These are phyloP conservation scores for Ziziphus jujuba DNA, from an alignment of 306 rosid species.

Conservation along the genomic window DNA sequence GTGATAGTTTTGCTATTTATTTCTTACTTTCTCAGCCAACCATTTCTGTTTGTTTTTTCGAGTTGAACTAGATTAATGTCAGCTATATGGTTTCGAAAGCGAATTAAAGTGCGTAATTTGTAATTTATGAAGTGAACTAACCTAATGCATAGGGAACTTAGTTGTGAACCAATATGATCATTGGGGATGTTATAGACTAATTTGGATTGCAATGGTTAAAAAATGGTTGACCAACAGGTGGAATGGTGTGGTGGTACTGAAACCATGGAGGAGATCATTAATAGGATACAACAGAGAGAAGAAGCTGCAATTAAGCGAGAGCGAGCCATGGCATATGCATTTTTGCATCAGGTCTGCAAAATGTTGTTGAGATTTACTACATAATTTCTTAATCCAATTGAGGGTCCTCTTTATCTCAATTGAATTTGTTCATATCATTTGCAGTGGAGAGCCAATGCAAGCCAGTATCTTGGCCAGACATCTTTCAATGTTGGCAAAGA, in stretches of 20 bases:
- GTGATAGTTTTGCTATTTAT: too few relatives aligned
- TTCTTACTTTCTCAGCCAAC: too few relatives aligned
- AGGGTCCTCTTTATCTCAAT: neutral
- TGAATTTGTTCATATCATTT: constrained; percentile 16
- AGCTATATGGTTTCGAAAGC: too few relatives aligned
- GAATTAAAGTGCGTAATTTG: too few relatives aligned
- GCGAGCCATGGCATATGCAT: constrained; percentile 85
- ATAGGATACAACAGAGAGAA: constrained; percentile 68
- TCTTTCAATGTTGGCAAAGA: constrained; percentile 57
- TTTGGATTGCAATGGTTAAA: neutral
- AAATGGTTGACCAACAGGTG: constrained; percentile 35
- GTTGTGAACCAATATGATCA: neutral
- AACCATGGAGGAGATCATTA: constrained; percentile 77
- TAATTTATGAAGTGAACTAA: too few relatives aligned
- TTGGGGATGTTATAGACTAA: neutral
- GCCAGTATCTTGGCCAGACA: constrained; percentile 65
- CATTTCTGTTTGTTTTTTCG: too few relatives aligned
- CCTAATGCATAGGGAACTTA: too few relatives aligned
- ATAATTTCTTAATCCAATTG: neutral
- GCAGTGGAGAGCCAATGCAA: constrained; percentile 88
- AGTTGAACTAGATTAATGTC: too few relatives aligned
- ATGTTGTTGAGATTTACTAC: neutral
- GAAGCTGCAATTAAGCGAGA: constrained; percentile 71
- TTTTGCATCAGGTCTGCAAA: constrained; percentile 67
- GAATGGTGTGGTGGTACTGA: constrained; percentile 81